Evolutionary conservation across 352 stramenopile genomes (phyloP).

Genomic region (Globisporangium uncinulatum): DNA sequence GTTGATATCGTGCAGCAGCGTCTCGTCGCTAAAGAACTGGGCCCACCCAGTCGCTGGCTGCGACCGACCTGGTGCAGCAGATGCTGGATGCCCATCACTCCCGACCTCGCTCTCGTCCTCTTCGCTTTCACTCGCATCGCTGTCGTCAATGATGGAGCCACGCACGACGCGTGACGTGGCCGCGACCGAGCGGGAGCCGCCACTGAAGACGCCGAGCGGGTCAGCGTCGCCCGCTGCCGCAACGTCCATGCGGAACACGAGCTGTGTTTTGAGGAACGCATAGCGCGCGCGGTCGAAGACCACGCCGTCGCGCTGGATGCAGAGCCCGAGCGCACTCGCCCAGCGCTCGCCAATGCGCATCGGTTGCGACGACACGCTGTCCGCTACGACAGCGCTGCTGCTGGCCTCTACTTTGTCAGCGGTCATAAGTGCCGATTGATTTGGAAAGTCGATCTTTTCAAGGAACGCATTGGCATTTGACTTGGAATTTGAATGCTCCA

Average conservation of each 20-base stretch:
- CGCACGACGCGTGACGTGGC: conserved; percentile 1
- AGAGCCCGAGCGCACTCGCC: conserved; percentile 23
- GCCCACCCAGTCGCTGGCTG: conserved; percentile 24
- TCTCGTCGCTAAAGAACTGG: conserved; percentile 69
- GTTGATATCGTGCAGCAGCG: conserved; percentile 74
- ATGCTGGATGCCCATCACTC: not conserved
- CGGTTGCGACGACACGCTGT: not conserved
- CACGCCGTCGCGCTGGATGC: conserved; percentile 12
- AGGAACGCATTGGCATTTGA: not conserved
- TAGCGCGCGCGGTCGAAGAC: conserved; percentile 36
- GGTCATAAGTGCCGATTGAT: not conserved
- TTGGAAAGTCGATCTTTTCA: not conserved
- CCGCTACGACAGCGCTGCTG: not conserved
- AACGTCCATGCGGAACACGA: conserved; percentile 67
- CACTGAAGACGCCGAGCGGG: conserved; percentile 28
- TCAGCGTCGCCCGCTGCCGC: conserved; percentile 26
- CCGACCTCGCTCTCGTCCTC: conserved; percentile 2
- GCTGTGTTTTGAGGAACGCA: conserved; percentile 41
- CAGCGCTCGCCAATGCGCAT: conserved; percentile 24
- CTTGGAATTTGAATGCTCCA: not conserved
- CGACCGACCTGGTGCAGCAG: not conserved
- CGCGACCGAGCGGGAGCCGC: not conserved
- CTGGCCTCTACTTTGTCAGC: not conserved
- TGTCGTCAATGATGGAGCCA: conserved; percentile 16
- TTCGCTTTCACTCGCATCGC: conserved; percentile 10